phyloP scores from a whole-genome alignment of 306 rosid species.

The Bauhinia variegata region DNA sequence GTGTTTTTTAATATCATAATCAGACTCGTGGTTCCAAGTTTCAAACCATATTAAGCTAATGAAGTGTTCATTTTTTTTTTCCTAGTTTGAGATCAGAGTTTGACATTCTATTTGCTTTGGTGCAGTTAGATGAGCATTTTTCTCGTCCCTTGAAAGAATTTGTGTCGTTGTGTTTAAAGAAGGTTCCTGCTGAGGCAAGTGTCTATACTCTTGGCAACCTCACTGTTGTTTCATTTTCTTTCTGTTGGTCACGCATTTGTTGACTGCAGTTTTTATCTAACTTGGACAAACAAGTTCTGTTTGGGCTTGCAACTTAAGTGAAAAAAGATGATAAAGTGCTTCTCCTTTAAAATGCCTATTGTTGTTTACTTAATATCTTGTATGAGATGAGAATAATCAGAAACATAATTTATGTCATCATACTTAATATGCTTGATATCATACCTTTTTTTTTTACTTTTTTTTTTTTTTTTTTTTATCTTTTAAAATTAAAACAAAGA shows the following conservation, averaged over 20 bases:
- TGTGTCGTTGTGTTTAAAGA: constrained; percentile 89
- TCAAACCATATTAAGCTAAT: constrained; percentile 18
- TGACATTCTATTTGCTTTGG: constrained; percentile 37
- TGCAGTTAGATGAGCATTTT: constrained; percentile 98
- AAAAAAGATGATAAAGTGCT: neutral
- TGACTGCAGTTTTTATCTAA: constrained; percentile 9
- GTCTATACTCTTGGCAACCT: constrained; percentile 13
- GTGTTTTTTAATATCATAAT: constrained; percentile 15
- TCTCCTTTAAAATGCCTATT: neutral
- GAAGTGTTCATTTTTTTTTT: constrained; percentile 33
- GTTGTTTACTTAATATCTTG: constrained; percentile 15
- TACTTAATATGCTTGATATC: constrained; percentile 18
- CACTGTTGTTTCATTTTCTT: constrained; percentile 24
- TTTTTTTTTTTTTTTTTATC: too few relatives aligned
- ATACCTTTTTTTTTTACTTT: neutral
- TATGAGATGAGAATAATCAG: neutral
- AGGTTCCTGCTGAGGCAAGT: constrained; percentile 92
- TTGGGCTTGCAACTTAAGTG: constrained; percentile 19
- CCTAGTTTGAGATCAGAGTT: constrained; percentile 12
- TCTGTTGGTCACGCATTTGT: constrained; percentile 7
- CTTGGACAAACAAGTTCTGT: too few relatives aligned
- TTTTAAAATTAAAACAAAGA: too few relatives aligned
- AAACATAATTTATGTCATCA: constrained; percentile 13
- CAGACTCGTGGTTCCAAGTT: constrained; percentile 23
- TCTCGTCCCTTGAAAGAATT: constrained; percentile 95